Evolutionary conservation across 441 rosid species (phyloP), one percentile per base, ranked within the genome.

Genomic region (Oxalis stricta): DNA sequence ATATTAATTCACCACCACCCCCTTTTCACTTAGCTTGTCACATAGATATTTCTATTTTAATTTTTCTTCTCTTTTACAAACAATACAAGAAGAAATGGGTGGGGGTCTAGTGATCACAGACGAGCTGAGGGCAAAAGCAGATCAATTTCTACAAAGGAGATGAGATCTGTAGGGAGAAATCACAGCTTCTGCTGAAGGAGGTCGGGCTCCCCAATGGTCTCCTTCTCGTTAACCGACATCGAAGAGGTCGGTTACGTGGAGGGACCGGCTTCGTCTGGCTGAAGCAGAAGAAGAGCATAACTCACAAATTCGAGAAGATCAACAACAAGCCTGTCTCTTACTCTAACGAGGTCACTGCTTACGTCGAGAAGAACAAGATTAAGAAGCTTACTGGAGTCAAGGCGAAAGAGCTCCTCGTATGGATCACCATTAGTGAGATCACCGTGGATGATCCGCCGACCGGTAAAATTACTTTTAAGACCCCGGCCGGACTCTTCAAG

Each of bases 241-340:
- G 67, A 64, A 50, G 98, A 89, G 47, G 73, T 78, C 33, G 98
- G 98, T 41, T 72, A 72, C 35, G 72, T 44, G 71, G 60, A 58
- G 94, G 85, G 42, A 68, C 95, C 1, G 98, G 98, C 0, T 64
- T 75, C 46, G 98, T 89, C 13, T 89, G 98, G 98, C 72, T 89
- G 22, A 89, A 78, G 65, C 96, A 89, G 52, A 85, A 80, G 76
- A 71, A 78, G 65, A 68, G 72, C 73, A 50, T 48, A 32, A 74
- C 71, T 35, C 96, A 85, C 77, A 89, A 85, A 69, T 89, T 89
- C 14, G 82, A 76, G 4, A 60, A 79, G 64, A 69, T 89, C 5
- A 79, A 82, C 5, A 79, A 82, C 12, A 82, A 56, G 65, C 72
- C 39, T 4, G 84, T 65, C 2, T 26, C 55, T 32, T 85, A 89